Percentiles rank a stretch among this genome's conserved stretches.
Conservation (phyloP, 495 filamentous ascomycete species). For the Cercophora samala region DNA sequence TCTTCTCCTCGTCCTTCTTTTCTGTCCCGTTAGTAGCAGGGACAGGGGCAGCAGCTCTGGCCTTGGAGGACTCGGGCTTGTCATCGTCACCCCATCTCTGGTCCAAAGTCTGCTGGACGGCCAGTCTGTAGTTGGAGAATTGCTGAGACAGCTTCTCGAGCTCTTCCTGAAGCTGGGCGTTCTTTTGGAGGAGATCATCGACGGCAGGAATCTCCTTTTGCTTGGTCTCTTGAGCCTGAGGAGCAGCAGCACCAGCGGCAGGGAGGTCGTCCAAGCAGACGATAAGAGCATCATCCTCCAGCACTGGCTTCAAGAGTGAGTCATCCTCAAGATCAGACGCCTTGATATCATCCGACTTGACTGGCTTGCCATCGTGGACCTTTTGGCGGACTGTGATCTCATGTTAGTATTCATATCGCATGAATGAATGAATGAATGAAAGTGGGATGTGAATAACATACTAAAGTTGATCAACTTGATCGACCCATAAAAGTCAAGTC, state of each 20-base stretch:
- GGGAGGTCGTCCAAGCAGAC: constrained; percentile 77
- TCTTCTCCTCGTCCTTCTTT: constrained; percentile 36
- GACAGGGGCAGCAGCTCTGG: constrained; percentile 12
- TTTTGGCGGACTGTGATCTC: constrained; percentile 37
- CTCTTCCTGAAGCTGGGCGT: constrained; percentile 66
- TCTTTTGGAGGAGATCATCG: constrained; percentile 50
- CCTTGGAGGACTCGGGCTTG: constrained; percentile 15
- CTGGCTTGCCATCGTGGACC: constrained; percentile 44
- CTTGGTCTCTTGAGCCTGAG: background rate
- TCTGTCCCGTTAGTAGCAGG: constrained; percentile 9
- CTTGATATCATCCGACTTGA: constrained; percentile 52
- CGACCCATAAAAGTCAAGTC: constrained; percentile 74
- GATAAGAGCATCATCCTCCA: constrained; percentile 88
- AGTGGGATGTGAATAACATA: constrained; percentile 24
- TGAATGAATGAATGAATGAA: background rate
- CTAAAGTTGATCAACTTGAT: constrained; percentile 85
- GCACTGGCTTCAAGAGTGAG: constrained; percentile 70
- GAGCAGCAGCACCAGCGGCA: constrained; percentile 31
- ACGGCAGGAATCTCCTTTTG: constrained; percentile 27
- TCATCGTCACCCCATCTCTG: constrained; percentile 58
- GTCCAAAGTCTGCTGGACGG: constrained; percentile 68
- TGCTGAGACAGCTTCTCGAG: constrained; percentile 61
- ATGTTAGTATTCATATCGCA: background rate
- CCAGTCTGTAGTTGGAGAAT: constrained; percentile 66
- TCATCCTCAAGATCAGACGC: constrained; percentile 66